Conservation (phyloP, 2,329 filamentous ascomycete species). For the Pseudogymnoascus sp. region DNA sequence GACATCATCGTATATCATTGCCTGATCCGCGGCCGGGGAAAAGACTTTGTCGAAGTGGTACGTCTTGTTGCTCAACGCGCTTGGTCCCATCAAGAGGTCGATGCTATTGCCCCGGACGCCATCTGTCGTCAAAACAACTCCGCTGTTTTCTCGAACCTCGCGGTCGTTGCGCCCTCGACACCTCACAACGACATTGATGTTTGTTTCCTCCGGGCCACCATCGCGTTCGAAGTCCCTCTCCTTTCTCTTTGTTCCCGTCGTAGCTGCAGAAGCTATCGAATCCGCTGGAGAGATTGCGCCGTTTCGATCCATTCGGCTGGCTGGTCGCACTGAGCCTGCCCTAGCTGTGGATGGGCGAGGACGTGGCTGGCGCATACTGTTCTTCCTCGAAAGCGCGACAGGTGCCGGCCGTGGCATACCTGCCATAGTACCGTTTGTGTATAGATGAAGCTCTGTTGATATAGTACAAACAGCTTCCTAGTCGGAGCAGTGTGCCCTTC, state of each 20-base stretch:
- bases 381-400: constrained; percentile 37
- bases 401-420: constrained; percentile 42
- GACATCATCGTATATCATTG: constrained; percentile 90
- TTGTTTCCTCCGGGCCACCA: constrained; percentile 66
- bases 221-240: constrained; percentile 73
- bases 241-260: constrained; percentile 66
- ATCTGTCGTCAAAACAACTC: constrained; percentile 80
- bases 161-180: constrained; percentile 89
- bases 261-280: constrained; percentile 51
- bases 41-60: constrained; percentile 98
- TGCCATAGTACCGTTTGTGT: constrained; percentile 39
- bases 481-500: background rate
- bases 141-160: constrained; percentile 89
- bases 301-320: constrained; percentile 11
- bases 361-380: constrained; percentile 41
- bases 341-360: constrained; percentile 45
- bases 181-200: constrained; percentile 94
- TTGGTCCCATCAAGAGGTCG: constrained; percentile 85
- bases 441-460: background rate
- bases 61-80: constrained; percentile 86
- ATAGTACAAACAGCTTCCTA: background rate
- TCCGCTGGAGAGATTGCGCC: constrained; percentile 55
- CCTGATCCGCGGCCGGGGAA: constrained; percentile 87
- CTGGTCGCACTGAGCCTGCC: constrained; percentile 34
- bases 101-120: constrained; percentile 80